Evolutionary conservation across 306 rosid species (phyloP).

Genomic region (Acmispon strigosus): DNA sequence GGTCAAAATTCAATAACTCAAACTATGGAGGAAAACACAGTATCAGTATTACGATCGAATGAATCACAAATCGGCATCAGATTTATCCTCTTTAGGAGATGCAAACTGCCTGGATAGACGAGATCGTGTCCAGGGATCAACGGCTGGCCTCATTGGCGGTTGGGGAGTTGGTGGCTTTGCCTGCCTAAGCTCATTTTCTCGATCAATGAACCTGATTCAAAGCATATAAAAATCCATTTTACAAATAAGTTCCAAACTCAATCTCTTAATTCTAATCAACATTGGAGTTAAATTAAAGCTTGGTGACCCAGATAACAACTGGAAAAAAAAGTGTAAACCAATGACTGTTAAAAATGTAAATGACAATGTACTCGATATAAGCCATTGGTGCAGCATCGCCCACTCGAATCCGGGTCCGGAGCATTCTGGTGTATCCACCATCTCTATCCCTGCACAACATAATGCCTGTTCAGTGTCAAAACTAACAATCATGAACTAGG

Average conservation of each 20-base stretch:
- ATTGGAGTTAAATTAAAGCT: neutral
- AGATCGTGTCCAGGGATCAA: constrained; percentile 89
- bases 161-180: constrained; percentile 81
- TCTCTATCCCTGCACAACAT: constrained; percentile 63
- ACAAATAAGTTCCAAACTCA: neutral
- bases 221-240: neutral
- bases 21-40: neutral
- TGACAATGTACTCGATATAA: constrained; percentile 66
- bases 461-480: constrained; percentile 19
- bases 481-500: neutral
- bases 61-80: constrained; percentile 42
- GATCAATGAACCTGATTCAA: constrained; percentile 65
- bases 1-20: constrained; percentile 10
- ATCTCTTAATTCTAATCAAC: constrained; percentile 3
- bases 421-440: constrained; percentile 93
- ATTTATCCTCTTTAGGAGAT: constrained; percentile 63
- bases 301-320: neutral
- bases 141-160: constrained; percentile 63
- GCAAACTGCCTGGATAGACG: constrained; percentile 70
- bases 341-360: constrained; percentile 6
- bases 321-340: neutral
- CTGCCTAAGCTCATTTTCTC: constrained; percentile 81
- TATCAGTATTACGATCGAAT: neutral
- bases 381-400: constrained; percentile 99
- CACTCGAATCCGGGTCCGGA: constrained; percentile 84